Conservation (phyloP, 2,329 filamentous ascomycete genomes). For the Penicillium sp. region DNA sequence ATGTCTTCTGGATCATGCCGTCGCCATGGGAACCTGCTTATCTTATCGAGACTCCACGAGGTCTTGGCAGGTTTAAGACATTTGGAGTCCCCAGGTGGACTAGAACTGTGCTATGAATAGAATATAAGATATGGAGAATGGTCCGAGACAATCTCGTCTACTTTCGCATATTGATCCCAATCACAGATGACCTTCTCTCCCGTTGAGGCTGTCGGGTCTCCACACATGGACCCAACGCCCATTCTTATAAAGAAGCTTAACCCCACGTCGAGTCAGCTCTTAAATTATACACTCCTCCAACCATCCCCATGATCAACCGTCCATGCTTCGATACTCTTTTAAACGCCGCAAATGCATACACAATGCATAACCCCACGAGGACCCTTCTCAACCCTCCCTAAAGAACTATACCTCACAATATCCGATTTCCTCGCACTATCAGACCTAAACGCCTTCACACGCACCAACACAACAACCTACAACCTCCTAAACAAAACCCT, state of each 20-base stretch:
- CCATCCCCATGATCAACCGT: neutral
- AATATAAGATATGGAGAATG: neutral
- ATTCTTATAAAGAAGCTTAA: neutral
- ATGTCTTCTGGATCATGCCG: neutral
- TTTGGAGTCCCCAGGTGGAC: neutral
- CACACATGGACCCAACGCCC: neutral
- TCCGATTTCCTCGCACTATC: constrained; percentile 8
- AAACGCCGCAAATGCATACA: constrained; percentile 4
- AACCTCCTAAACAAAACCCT: constrained; percentile 13
- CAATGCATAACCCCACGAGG: neutral
- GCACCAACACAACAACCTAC: constrained; percentile 12
- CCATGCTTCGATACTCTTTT: neutral
- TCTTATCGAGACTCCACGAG: constrained; percentile 3
- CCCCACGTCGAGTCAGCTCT: neutral
- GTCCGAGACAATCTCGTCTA: neutral
- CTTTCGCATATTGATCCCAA: neutral
- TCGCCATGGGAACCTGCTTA: constrained; percentile 8
- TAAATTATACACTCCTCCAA: neutral
- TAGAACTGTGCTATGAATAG: neutral
- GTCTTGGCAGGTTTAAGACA: constrained; percentile 2
- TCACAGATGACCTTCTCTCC: neutral
- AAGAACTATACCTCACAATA: constrained; percentile 16
- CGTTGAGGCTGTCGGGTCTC: neutral
- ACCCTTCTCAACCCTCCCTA: constrained; percentile 8
- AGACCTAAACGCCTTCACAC: constrained; percentile 17